Percentiles rank a stretch among this genome's conserved stretches.
phyloP scores from a whole-genome alignment of 108 stramenopile species.

The Nitzschia sp. region DNA sequence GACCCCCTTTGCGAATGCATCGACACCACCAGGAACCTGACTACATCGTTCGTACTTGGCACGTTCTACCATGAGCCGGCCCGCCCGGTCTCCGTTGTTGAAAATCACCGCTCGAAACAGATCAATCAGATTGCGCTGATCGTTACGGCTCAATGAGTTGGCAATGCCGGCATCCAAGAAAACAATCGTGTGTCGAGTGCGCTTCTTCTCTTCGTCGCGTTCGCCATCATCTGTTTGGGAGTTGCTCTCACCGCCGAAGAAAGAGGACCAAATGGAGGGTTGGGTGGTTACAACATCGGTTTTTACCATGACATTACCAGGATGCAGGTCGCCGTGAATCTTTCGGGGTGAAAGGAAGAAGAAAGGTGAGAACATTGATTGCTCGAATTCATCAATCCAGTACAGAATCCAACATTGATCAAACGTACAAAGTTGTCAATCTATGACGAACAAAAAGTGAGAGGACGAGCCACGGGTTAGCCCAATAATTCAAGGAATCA shows the following conservation, averaged over 20 bases:
- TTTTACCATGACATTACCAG: conserved; percentile 43
- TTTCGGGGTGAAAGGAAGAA: too few relatives aligned
- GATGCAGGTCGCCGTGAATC: conserved; percentile 84
- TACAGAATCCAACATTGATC: too few relatives aligned
- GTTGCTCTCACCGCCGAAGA: background rate
- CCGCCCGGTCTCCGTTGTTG: conserved; percentile 83
- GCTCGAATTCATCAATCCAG: too few relatives aligned
- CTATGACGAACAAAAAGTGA: background rate
- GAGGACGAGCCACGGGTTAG: too few relatives aligned
- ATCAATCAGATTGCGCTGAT: conserved; percentile 78
- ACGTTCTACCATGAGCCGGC: conserved; percentile 86
- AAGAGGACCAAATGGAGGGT: background rate
- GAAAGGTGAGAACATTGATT: too few relatives aligned
- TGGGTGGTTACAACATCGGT: conserved; percentile 5
- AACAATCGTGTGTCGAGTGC: conserved; percentile 54
- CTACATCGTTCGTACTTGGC: conserved; percentile 85
- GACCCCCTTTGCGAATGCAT: conserved; percentile 80
- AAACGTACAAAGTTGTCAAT: conserved; percentile 40
- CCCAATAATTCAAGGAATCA: background rate
- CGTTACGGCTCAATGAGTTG: conserved; percentile 58
- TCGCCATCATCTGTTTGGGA: background rate
- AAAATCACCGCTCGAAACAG: conserved; percentile 83
- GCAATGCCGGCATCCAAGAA: conserved; percentile 91
- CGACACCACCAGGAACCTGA: conserved; percentile 72
- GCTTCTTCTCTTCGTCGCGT: conserved; percentile 1